phyloP scores from a whole-genome alignment of 306 rosid species.

The Prinsepia uniflora region DNA sequence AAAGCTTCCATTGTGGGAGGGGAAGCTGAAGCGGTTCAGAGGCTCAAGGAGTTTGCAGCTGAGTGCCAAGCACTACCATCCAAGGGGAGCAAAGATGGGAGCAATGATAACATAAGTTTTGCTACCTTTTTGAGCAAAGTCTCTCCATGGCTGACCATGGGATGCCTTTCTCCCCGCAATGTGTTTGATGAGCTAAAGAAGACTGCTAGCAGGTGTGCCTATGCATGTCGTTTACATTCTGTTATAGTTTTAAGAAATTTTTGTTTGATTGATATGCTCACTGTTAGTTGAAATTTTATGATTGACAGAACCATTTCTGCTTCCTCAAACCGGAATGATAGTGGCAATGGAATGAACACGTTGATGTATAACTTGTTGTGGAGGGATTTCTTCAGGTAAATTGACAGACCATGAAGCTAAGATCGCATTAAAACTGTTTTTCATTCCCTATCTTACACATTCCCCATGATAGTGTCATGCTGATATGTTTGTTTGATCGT shows the following conservation, averaged over 20 bases:
- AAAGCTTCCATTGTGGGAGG: conserved; percentile 77
- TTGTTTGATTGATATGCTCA: conserved; percentile 17
- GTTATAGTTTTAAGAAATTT: not conserved
- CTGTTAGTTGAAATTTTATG: conserved; percentile 14
- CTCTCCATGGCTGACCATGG: conserved; percentile 96
- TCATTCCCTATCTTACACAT: not conserved
- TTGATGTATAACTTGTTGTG: conserved; percentile 84
- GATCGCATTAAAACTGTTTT: not conserved
- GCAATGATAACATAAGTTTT: conserved; percentile 64
- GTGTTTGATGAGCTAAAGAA: conserved; percentile 83
- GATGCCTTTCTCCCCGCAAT: conserved; percentile 88
- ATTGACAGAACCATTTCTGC: conserved; percentile 47
- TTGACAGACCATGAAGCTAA: not conserved
- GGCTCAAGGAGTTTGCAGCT: conserved; percentile 73
- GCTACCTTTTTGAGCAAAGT: conserved; percentile 96
- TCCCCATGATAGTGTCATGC: not conserved
- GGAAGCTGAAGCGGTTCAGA: conserved; percentile 83
- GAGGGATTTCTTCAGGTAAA: conserved; percentile 99
- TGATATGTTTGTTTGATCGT: not conserved
- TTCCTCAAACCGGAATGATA: conserved; percentile 46
- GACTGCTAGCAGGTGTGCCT: conserved; percentile 58
- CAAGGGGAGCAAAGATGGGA: conserved; percentile 54
- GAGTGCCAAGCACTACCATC: conserved; percentile 77
- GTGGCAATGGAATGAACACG: conserved; percentile 80
- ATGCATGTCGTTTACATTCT: conserved; percentile 19